Conservation (phyloP, 2,329 filamentous ascomycete genomes). For the Fusarium circinatum region DNA sequence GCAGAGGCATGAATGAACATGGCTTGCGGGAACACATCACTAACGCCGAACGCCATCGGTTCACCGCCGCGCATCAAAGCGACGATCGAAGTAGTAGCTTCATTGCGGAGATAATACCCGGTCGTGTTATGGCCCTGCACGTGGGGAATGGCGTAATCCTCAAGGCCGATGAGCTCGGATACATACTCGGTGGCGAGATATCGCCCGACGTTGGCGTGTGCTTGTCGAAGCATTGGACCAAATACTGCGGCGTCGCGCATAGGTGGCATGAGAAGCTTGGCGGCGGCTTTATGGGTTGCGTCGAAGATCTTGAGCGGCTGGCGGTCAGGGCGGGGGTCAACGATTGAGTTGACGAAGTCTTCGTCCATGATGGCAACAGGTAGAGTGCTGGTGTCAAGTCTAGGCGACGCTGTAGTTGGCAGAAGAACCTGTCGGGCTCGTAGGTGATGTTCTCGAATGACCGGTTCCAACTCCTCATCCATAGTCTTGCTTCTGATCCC, state of each 20-base stretch:
- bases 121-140: conserved; percentile 58
- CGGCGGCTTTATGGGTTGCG: conserved; percentile 55
- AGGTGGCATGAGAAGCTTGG: conserved; percentile 63
- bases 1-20: conserved; percentile 60
- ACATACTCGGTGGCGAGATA: conserved; percentile 65
- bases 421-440: conserved; percentile 59
- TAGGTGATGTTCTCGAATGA: conserved; percentile 54
- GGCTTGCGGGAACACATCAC: conserved; percentile 61
- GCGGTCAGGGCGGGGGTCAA: conserved; percentile 15
- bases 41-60: conserved; percentile 69
- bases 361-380: conserved; percentile 52
- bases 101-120: conserved; percentile 59
- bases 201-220: conserved; percentile 60
- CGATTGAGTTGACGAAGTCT: conserved; percentile 32
- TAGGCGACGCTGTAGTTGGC: conserved; percentile 50
- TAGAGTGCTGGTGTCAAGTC: conserved; percentile 55
- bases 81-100: conserved; percentile 63
- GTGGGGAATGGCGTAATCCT: conserved; percentile 59
- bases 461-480: conserved; percentile 56
- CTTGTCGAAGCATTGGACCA: conserved; percentile 59
- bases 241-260: conserved; percentile 60
- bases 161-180: conserved; percentile 58
- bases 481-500: conserved; percentile 61
- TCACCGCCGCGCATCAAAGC: conserved; percentile 72
- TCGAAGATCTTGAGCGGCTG: conserved; percentile 47